phyloP scores from a whole-genome alignment of 179 eudicot genomes.

The Amaranthus tricolor region DNA sequence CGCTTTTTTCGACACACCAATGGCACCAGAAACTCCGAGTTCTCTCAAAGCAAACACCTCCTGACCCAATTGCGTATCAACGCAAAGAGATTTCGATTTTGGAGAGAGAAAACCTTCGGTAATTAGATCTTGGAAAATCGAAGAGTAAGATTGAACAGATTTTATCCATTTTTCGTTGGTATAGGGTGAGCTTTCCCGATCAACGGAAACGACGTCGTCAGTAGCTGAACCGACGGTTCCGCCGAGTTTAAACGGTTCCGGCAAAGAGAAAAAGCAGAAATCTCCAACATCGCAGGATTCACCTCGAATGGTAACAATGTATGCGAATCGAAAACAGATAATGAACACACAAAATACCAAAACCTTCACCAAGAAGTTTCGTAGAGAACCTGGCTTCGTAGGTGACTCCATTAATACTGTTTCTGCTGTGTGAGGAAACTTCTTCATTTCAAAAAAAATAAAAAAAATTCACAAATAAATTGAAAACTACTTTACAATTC shows the following conservation, averaged over 20 bases:
- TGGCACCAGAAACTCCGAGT: slow-evolving; percentile 51
- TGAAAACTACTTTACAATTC: background rate
- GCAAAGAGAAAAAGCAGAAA: slow-evolving; percentile 68
- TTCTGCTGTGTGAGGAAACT: slow-evolving; percentile 19
- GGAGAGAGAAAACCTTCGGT: slow-evolving; percentile 55
- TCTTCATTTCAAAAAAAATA: slow-evolving; percentile 12
- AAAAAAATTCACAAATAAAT: no score
- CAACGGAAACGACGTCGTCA: background rate
- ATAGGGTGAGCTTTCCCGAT: slow-evolving; percentile 28
- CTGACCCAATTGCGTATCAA: slow-evolving; percentile 45
- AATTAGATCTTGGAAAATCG: slow-evolving; percentile 66
- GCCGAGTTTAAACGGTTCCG: slow-evolving; percentile 32
- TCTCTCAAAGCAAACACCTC: slow-evolving; percentile 61
- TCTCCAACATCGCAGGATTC: slow-evolving; percentile 56
- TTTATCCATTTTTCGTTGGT: slow-evolving; percentile 37
- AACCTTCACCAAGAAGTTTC: slow-evolving; percentile 51
- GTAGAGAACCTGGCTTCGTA: slow-evolving; percentile 36
- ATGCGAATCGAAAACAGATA: slow-evolving; percentile 65
- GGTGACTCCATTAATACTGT: slow-evolving; percentile 25
- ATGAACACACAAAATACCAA: slow-evolving; percentile 56
- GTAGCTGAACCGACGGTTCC: slow-evolving; percentile 1
- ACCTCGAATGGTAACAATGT: slow-evolving; percentile 66
- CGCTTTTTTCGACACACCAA: slow-evolving; percentile 50
- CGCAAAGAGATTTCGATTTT: slow-evolving; percentile 49
- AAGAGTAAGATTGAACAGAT: slow-evolving; percentile 49